Base-by-base conservation (phyloP, 352 stramenopile species). In the Phytophthora sp. region DNA sequence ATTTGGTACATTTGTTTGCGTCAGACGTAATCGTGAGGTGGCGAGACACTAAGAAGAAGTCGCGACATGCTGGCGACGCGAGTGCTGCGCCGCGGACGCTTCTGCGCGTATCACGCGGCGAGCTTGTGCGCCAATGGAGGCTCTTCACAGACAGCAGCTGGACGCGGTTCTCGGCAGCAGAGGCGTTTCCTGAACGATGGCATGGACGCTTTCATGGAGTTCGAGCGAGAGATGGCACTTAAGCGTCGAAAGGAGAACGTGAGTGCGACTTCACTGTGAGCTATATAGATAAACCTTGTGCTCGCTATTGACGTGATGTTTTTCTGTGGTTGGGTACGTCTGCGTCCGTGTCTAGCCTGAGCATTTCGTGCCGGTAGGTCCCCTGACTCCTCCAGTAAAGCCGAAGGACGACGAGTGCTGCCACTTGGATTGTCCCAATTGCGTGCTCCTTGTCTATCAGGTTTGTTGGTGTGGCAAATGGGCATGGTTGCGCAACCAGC, bases 141-240 rank as follows among this genome's bases (percentile, higher is more conserved):
- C 0, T 62, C 24, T 52, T 3, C n/a, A 44, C 28, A 30, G 1
- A 49, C 6, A 51, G 8, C 8, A 21, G 31, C 9, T 53, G 21
- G 24, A 23, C 17, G 30, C 15, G 31, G 5, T 24, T 20, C 9
- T 32, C 60, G 44, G 23, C 64, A 74, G 18, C 63, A 66, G 32
- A 62, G 42, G 24, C 65, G 65, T 2, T 69, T 66, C 39, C 52
- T 77, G 39, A 72, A 53, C 24, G 26, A 52, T 39, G 72, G 87
- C 23, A 89, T 93, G 80, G 83, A 95, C 48, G 85, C 82, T 6
- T 95, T 95, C 72, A 80, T 94, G 67, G 84, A 92, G 41, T 94
- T 95, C 48, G 87, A 95, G 62, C 80, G 85, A 55, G 82, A 93
- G 49, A 87, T 92, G 72, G 82, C 84, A 34, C 66, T 76, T 51